Evolutionary conservation across 2,329 filamentous ascomycete genomes (phyloP).

Genomic region (Aspergillus ibericus): DNA sequence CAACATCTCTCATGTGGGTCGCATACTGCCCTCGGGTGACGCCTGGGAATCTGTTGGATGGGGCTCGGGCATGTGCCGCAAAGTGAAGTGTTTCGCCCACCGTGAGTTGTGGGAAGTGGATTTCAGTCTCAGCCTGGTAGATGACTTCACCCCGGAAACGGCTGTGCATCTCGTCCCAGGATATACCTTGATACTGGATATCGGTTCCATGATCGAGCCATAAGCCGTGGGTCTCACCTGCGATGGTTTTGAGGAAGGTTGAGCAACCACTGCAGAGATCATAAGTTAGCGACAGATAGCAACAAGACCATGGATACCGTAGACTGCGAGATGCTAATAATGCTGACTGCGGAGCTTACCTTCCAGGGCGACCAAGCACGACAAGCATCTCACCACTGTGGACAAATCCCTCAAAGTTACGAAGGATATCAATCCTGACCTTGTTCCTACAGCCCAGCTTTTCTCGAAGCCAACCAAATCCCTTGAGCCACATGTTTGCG

Average conservation of each 20-base stretch:
- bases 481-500: slow-evolving; percentile 44
- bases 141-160: slow-evolving; percentile 80
- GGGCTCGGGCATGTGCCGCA: slow-evolving; percentile 63
- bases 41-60: slow-evolving; percentile 38
- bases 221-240: slow-evolving; percentile 80
- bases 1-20: slow-evolving; percentile 49
- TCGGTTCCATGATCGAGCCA: slow-evolving; percentile 68
- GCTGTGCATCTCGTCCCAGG: slow-evolving; percentile 71
- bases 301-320: background rate
- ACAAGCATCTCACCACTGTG: slow-evolving; percentile 57
- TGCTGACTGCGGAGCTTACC: slow-evolving; percentile 21
- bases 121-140: slow-evolving; percentile 80
- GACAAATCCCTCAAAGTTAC: slow-evolving; percentile 63
- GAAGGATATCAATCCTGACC: slow-evolving; percentile 58
- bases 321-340: no score
- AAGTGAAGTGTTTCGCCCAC: slow-evolving; percentile 78
- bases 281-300: background rate
- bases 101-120: slow-evolving; percentile 74
- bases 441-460: slow-evolving; percentile 34
- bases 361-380: slow-evolving; percentile 52
- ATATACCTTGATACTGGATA: slow-evolving; percentile 72
- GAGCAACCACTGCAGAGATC: slow-evolving; percentile 57
- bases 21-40: slow-evolving; percentile 48
- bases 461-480: slow-evolving; percentile 27
- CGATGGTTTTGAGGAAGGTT: slow-evolving; percentile 80